Evolutionary conservation across 2,329 filamentous ascomycete genomes (phyloP), one percentile per base, ranked within the genome.

Genomic region (Fusarium camptoceras): DNA sequence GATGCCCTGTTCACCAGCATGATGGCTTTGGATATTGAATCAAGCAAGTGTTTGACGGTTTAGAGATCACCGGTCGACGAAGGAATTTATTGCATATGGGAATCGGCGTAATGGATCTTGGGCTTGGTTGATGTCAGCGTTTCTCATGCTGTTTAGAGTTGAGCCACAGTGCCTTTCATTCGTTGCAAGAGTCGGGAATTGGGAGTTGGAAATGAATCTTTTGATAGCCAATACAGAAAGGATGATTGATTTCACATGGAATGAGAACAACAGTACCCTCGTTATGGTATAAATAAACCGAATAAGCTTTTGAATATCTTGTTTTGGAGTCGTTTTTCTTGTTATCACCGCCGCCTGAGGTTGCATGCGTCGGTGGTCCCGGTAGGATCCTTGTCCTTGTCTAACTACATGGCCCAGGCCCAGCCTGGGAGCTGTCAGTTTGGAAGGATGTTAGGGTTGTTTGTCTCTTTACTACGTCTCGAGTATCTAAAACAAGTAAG

Each of bases 1-100:
- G 87, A 60, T 91, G 89, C 72, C 89, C 89, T 2, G 87, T 91
- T 39, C 89, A 91, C 76, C 88, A 90, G 74, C 88, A 91, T 76
- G 87, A 88, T 71, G 85, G 86, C 55, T 87, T 85, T 77, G 87
- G 87, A 37, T 88, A 84, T 65, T 82, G 71, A 67, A 28, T 42
- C 61, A 48, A 66, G 59, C 24, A 49, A 63, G 43, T 37, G 31
- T 60, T 60, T n/a, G 42, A 47, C 50, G 46, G 31, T 54, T 48
- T 41, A 24, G 15, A 55, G 18, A 11, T 22, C 39, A 55, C 30
- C 24, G 20, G 25, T 30, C 39, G 44, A 37, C 16, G 53, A 47
- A 28, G 20, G 22, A 43, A 47, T 59, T 64, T 16, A 43, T 63
- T 72, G 70, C 73, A 76, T 76, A 59, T 60, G 42, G 34, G 64